Percentiles rank a stretch among this genome's conserved stretches.
Conservation (phyloP, 495 filamentous ascomycete genomes). For the Lichenothelia convexa region DNA sequence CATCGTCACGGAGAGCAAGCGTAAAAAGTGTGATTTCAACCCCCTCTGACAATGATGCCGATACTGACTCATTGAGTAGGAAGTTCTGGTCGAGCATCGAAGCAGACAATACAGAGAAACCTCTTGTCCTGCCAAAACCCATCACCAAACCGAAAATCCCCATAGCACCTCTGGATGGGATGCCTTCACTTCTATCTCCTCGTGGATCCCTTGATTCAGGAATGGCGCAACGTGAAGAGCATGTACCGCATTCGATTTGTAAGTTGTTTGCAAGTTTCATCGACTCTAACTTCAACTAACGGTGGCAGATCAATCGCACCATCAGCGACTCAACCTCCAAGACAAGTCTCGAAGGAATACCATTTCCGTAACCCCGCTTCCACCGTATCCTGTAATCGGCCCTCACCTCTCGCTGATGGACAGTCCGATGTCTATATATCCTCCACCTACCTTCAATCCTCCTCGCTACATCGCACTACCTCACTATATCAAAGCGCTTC, state of each 20-base stretch:
- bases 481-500: slow-evolving; percentile 55
- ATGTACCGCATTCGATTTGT: slow-evolving; percentile 43
- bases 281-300: too few species aligned
- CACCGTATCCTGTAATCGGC: background rate
- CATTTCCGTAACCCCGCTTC: slow-evolving; percentile 2
- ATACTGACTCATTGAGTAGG: too few species aligned
- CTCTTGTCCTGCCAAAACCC: too few species aligned
- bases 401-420: too few species aligned
- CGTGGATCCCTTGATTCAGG: slow-evolving; percentile 14
- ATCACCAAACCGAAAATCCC: too few species aligned
- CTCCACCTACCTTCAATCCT: too few species aligned
- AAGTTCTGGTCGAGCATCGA: too few species aligned
- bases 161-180: slow-evolving; percentile 12
- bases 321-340: slow-evolving; percentile 7
- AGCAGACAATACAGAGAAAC: too few species aligned
- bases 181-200: slow-evolving; percentile 10
- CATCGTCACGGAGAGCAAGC: slow-evolving; percentile 75
- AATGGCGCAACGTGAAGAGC: too few species aligned
- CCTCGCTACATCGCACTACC: slow-evolving; percentile 42
- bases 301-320: slow-evolving; percentile 16
- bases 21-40: slow-evolving; percentile 51
- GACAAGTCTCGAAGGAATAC: slow-evolving; percentile 11
- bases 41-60: too few species aligned
- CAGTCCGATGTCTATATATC: too few species aligned
- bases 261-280: too few species aligned